Percentiles rank a stretch among this genome's conserved stretches.
Conservation (phyloP, 371 early-diverging fungal species). For the Mucor sp. region DNA sequence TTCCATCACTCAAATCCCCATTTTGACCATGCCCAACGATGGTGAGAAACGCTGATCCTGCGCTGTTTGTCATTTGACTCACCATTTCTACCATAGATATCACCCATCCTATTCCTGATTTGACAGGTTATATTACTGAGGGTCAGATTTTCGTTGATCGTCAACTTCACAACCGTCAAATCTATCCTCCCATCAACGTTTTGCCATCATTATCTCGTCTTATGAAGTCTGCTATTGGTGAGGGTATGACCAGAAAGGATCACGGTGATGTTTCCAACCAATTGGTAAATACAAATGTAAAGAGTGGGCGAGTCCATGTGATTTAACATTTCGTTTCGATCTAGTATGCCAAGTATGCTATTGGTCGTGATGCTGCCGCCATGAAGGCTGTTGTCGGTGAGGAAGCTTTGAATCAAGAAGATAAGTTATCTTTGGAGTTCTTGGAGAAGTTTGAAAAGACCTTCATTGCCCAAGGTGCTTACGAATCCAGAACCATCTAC, state of each 20-base stretch:
- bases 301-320: neutral
- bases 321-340: neutral
- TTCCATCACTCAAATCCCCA: conserved; percentile 99
- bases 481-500: conserved; percentile 97
- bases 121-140: conserved; percentile 99
- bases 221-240: conserved; percentile 99
- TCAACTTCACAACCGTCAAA: conserved; percentile 99
- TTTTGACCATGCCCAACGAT: conserved; percentile 99
- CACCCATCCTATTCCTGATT: conserved; percentile 99
- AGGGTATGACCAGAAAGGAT: conserved; percentile 99
- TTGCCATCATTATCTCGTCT: conserved; percentile 99
- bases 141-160: conserved; percentile 99
- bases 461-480: conserved; percentile 94
- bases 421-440: conserved; percentile 98
- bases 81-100: conserved; percentile 75
- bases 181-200: conserved; percentile 99
- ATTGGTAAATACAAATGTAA: conserved; percentile 60
- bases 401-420: conserved; percentile 98
- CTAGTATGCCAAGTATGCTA: conserved; percentile 99
- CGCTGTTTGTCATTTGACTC: neutral
- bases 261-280: conserved; percentile 99
- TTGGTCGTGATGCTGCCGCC: conserved; percentile 99
- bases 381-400: conserved; percentile 99
- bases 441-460: conserved; percentile 99
- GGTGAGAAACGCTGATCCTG: conserved; percentile 53